Percentiles rank a stretch among this genome's conserved stretches.
phyloP scores from a whole-genome alignment of 805 yeast species.

The Saccharomyces cerevisiae region DNA sequence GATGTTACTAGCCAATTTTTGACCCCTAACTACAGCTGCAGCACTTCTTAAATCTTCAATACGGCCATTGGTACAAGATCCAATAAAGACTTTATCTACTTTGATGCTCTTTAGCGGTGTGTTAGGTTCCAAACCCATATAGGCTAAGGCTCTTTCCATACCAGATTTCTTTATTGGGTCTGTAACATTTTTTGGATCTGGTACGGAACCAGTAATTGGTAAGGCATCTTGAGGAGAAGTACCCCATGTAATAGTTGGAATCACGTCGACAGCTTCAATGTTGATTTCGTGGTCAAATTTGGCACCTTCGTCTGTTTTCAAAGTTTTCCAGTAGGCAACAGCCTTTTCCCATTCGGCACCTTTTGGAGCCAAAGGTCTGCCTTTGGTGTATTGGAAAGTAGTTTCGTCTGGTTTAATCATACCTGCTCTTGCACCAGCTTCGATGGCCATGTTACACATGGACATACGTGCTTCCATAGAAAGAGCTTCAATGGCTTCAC shows the following conservation, averaged over 20 bases:
- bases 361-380: conserved; percentile 89
- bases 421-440: conserved; percentile 99
- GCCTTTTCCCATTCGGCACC: conserved; percentile 97
- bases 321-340: conserved; percentile 78
- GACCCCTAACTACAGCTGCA: conserved; percentile 86
- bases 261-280: conserved; percentile 74
- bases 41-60: conserved; percentile 95
- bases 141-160: conserved; percentile 83
- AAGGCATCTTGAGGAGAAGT: conserved; percentile 98
- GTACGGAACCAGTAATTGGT: conserved; percentile 84
- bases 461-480: conserved; percentile 99
- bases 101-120: conserved; percentile 65
- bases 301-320: conserved; percentile 85
- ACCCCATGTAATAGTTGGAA: conserved; percentile 99
- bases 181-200: conserved; percentile 70
- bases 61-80: conserved; percentile 96
- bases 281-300: conserved; percentile 74
- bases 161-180: conserved; percentile 74
- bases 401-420: conserved; percentile 93
- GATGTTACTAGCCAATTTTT: conserved; percentile 73
- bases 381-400: conserved; percentile 83
- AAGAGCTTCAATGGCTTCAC: conserved; percentile 81
- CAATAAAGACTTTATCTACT: conserved; percentile 92
- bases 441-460: conserved; percentile 98
- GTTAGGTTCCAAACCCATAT: conserved; percentile 86